Evolutionary conservation across 371 early-diverging fungal genomes (phyloP), one percentile per base, ranked within the genome.

Genomic region (Paraphysoderma sedebokerense): DNA sequence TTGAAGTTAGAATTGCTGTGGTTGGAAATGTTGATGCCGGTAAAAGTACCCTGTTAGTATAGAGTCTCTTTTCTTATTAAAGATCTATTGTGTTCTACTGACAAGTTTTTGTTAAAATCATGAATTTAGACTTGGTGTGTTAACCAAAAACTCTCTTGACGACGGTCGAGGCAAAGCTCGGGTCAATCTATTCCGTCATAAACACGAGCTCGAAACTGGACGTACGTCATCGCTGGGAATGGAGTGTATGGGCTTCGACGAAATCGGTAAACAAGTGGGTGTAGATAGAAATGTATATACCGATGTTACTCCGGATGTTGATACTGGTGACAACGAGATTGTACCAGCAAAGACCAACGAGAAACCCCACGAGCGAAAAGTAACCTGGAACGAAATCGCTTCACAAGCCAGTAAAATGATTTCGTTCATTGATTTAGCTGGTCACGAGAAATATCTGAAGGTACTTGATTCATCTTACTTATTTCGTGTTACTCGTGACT

Each of bases 81-180:
- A n/a, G n/a, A n/a, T n/a, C n/a, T n/a, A n/a, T n/a, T n/a, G n/a
- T n/a, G n/a, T n/a, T n/a, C n/a, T n/a, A n/a, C n/a, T n/a, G n/a
- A n/a, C n/a, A n/a, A n/a, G n/a, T n/a, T n/a, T n/a, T n/a, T n/a
- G n/a, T n/a, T n/a, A n/a, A n/a, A n/a, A n/a, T n/a, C n/a, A n/a
- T n/a, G n/a, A n/a, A n/a, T n/a, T n/a, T n/a, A n/a, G n/a, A n/a
- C 66, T 92, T 24, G 92, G 92, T 28, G 90, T 90, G 5, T 56
- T 92, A 46, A 90, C 92, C 11, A 85, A 84, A 54, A 82, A 85
- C 33, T 71, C 75, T 1, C 66, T 90, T 40, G 92, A 92, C 61
- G 91, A 92, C 61, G 92, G 92, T 17, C 75, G 92, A 34, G 92
- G 93, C 34, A 85, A 79, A 47, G 89, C 89, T 5, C 79, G 93